phyloP scores from a whole-genome alignment of 1,284 basidiomycete species.

The Ustilago shanxiensis region DNA sequence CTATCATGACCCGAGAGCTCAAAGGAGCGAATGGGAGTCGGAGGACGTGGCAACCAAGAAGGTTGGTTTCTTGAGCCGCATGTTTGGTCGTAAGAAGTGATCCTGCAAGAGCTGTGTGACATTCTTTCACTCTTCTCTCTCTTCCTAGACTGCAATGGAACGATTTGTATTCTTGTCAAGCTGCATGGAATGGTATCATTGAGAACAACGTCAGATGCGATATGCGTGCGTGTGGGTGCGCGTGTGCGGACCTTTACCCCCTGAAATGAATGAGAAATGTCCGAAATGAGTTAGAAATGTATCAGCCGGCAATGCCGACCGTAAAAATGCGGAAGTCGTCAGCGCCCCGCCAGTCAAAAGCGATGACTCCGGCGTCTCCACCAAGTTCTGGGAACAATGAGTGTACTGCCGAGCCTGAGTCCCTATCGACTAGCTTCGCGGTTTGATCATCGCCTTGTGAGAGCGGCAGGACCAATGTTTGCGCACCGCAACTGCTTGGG shows the following conservation, averaged over 20 bases:
- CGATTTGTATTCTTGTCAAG: constrained; percentile 1
- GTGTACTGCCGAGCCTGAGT: constrained; percentile 13
- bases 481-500: constrained; percentile 23
- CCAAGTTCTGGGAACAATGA: constrained; percentile 30
- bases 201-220: too few relatives aligned
- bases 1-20: constrained; percentile 2
- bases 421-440: neutral
- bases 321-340: constrained; percentile 55
- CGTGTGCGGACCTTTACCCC: too few relatives aligned
- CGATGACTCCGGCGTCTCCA: constrained; percentile 44
- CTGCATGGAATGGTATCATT: constrained; percentile 10
- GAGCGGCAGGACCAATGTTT: constrained; percentile 27
- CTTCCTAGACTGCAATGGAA: neutral
- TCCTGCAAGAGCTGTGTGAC: neutral
- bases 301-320: constrained; percentile 43
- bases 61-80: constrained; percentile 31
- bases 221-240: neutral
- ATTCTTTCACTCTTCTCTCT: neutral
- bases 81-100: constrained; percentile 43
- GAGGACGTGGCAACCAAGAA: constrained; percentile 18
- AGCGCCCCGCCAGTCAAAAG: constrained; percentile 56
- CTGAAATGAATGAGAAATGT: too few relatives aligned
- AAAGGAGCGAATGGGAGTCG: constrained; percentile 16
- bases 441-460: neutral
- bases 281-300: neutral